Conservation (phyloP, 1,139 yeast genomes). For the Debaryomyces nepalensis region DNA sequence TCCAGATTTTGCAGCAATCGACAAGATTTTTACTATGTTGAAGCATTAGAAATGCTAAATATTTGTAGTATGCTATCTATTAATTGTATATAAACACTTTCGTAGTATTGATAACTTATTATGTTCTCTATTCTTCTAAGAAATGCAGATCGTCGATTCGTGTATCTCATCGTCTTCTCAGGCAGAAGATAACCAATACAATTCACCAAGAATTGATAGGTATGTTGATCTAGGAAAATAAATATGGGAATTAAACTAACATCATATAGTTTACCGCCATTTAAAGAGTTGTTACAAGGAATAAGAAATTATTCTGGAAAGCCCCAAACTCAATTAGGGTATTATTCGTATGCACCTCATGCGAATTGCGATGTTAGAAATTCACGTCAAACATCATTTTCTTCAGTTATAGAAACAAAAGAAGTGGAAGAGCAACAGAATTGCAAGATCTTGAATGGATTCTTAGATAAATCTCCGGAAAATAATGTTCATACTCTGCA, state of each 20-base stretch:
- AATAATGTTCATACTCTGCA: constrained; percentile 1
- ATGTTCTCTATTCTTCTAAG: background rate
- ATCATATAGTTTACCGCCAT: background rate
- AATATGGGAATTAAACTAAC: background rate
- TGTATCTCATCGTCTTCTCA: background rate
- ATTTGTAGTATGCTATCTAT: constrained; percentile 5
- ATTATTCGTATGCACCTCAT: background rate
- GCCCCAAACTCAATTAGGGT: background rate
- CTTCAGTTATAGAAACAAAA: background rate
- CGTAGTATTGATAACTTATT: background rate
- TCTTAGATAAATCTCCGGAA: too few relatives aligned
- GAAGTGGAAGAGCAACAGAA: background rate
- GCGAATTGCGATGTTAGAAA: background rate
- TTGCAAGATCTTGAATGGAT: too few relatives aligned
- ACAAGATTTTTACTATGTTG: constrained; percentile 9
- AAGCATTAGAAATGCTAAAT: constrained; percentile 3
- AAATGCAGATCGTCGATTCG: constrained; percentile 3
- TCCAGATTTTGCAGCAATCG: constrained; percentile 11
- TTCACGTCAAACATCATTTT: constrained; percentile 3
- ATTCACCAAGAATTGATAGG: constrained; percentile 1
- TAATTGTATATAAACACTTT: background rate
- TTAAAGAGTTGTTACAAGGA: constrained; percentile 5
- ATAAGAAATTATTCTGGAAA: constrained; percentile 1
- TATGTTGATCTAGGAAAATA: background rate
- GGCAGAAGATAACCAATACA: background rate